Conservation (phyloP, 208 protist species). For the Naegleria gruberi region DNA sequence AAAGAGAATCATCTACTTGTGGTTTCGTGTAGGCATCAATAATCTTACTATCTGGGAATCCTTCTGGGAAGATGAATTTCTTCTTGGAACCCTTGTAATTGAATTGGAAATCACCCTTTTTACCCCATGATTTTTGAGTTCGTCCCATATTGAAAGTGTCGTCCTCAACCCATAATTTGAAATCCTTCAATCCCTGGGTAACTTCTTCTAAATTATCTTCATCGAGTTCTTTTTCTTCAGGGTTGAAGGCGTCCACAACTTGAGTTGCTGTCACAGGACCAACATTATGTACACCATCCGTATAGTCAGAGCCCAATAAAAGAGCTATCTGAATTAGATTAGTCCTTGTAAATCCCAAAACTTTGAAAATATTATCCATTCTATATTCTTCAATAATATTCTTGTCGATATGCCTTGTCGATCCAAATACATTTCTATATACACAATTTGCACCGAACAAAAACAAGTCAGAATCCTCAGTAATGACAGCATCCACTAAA, state of each 20-base stretch:
- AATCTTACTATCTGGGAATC: conserved; percentile 24
- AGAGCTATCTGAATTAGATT: conserved; percentile 74
- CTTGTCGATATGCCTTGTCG: neutral
- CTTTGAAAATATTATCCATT: conserved; percentile 47
- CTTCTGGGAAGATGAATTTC: neutral
- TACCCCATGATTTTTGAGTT: neutral
- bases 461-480: conserved; percentile 88
- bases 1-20: conserved; percentile 18
- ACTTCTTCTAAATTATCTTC: neutral
- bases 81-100: neutral
- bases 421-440: conserved; percentile 77
- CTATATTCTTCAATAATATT: conserved; percentile 35
- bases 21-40: conserved; percentile 29
- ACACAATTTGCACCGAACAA: conserved; percentile 81
- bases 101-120: neutral
- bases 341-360: conserved; percentile 61
- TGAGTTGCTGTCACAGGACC: conserved; percentile 53
- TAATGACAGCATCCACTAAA: conserved; percentile 85
- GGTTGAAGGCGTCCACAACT: conserved; percentile 34
- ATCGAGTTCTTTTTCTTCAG: neutral
- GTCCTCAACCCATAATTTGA: neutral
- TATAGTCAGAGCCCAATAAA: conserved; percentile 89
- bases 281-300: conserved; percentile 72
- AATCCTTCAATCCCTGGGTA: neutral
- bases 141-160: neutral